Evolutionary conservation across 73 alveolate species (phyloP).

Genomic region (Stentor coeruleus): DNA sequence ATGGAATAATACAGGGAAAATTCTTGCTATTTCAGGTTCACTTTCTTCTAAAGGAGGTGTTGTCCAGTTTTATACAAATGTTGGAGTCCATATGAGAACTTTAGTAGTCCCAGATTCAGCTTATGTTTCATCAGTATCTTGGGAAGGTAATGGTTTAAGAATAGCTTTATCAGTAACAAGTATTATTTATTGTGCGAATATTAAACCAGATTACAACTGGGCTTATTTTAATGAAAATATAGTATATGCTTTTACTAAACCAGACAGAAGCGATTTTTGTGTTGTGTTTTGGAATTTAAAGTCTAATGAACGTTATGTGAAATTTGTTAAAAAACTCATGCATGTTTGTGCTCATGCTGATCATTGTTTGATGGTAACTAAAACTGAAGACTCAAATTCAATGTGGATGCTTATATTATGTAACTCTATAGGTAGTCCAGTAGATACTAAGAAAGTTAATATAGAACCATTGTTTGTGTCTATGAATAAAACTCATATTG

Average conservation of each 20-base stretch:
- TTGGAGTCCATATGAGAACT: slow-evolving; percentile 90
- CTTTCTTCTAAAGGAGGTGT: slow-evolving; percentile 67
- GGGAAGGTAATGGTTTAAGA: slow-evolving; percentile 92
- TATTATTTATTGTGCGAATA: slow-evolving; percentile 92
- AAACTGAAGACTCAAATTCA: slow-evolving; percentile 52
- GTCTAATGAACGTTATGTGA: slow-evolving; percentile 71
- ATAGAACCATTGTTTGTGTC: slow-evolving; percentile 95
- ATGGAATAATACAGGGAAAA: slow-evolving; percentile 82
- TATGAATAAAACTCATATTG: slow-evolving; percentile 96
- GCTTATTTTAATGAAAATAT: slow-evolving; percentile 93
- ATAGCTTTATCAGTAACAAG: slow-evolving; percentile 94
- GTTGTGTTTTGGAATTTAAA: slow-evolving; percentile 96
- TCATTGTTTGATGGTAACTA: slow-evolving; percentile 73
- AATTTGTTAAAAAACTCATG: slow-evolving; percentile 70
- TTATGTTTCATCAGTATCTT: slow-evolving; percentile 73
- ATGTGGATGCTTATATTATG: slow-evolving; percentile 75
- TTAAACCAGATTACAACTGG: slow-evolving; percentile 94
- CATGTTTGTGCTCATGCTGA: slow-evolving; percentile 67
- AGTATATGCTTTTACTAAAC: slow-evolving; percentile 92
- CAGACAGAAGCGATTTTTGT: slow-evolving; percentile 94
- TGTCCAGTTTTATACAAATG: slow-evolving; percentile 81
- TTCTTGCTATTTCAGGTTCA: slow-evolving; percentile 77
- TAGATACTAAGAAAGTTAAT: slow-evolving; percentile 82
- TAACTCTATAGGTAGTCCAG: slow-evolving; percentile 96
- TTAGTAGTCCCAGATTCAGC: slow-evolving; percentile 63